Conservation (phyloP, 1,284 basidiomycete genomes). For the Microbotryum scabiosae region DNA sequence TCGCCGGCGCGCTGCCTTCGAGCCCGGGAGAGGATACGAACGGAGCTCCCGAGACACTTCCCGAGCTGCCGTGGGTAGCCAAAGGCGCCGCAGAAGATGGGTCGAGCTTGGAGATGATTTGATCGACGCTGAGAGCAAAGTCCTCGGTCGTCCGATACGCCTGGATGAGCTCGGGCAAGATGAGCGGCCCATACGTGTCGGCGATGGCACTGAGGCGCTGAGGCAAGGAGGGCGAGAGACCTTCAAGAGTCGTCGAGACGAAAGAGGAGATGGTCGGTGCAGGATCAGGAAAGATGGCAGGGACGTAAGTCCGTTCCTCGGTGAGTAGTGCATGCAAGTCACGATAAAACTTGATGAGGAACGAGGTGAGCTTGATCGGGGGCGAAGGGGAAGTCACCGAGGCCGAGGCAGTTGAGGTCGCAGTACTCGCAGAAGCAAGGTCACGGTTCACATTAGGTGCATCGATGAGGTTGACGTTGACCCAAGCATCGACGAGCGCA, state of each 20-base stretch:
- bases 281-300: slow-evolving; percentile 72
- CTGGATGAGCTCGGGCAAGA: slow-evolving; percentile 60
- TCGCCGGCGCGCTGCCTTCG: slow-evolving; percentile 32
- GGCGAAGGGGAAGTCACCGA: neutral
- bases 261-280: slow-evolving; percentile 63
- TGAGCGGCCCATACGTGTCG: slow-evolving; percentile 54
- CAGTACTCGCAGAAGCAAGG: slow-evolving; percentile 19
- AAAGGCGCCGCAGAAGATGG: slow-evolving; percentile 8
- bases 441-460: slow-evolving; percentile 15
- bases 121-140: slow-evolving; percentile 61
- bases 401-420: slow-evolving; percentile 1
- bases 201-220: slow-evolving; percentile 62
- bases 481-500: slow-evolving; percentile 60
- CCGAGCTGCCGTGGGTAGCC: slow-evolving; percentile 5
- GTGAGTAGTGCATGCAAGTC: slow-evolving; percentile 59
- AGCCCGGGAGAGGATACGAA: neutral
- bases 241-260: slow-evolving; percentile 66
- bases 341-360: slow-evolving; percentile 64
- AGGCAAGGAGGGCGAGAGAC: slow-evolving; percentile 66
- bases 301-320: slow-evolving; percentile 62
- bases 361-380: slow-evolving; percentile 49
- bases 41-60: neutral
- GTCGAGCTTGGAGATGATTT: slow-evolving; percentile 48
- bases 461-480: slow-evolving; percentile 35
- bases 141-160: slow-evolving; percentile 67